Evolutionary conservation across 306 rosid species (phyloP).

Genomic region (Crotalaria pallida): DNA sequence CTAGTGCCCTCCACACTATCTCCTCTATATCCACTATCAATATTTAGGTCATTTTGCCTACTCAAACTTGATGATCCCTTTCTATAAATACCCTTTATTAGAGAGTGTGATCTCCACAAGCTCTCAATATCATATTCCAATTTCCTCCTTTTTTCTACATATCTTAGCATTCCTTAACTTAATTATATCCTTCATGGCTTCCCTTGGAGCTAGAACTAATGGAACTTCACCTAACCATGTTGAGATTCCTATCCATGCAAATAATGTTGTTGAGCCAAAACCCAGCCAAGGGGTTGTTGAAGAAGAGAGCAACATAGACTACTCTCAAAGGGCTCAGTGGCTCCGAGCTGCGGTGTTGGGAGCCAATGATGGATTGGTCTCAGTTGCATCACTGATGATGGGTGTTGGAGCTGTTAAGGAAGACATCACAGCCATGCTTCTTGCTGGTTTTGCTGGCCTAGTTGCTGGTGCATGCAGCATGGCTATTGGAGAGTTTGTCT

Average conservation of each 20-base stretch:
- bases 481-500: constrained; percentile 80
- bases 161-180: neutral
- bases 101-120: constrained; percentile 49
- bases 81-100: constrained; percentile 36
- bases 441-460: constrained; percentile 69
- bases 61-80: neutral
- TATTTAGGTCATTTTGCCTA: neutral
- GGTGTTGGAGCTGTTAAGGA: constrained; percentile 61
- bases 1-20: constrained; percentile 29
- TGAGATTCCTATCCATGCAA: constrained; percentile 34
- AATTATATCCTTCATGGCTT: constrained; percentile 40
- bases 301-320: constrained; percentile 28
- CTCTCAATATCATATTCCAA: constrained; percentile 22
- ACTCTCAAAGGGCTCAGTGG: constrained; percentile 61
- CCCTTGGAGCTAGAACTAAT: constrained; percentile 22
- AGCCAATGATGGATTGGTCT: constrained; percentile 65
- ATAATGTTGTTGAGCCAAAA: constrained; percentile 18
- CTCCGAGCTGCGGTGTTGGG: constrained; percentile 68
- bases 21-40: neutral
- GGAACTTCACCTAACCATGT: constrained; percentile 24
- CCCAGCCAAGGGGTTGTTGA: constrained; percentile 3
- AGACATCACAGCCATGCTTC: constrained; percentile 50
- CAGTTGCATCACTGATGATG: constrained; percentile 68
- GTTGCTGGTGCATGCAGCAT: constrained; percentile 76
- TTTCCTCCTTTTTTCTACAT: neutral